Evolutionary conservation across 805 yeast genomes (phyloP), one percentile per base, ranked within the genome.

Genomic region (Dipodascus geniculatus): DNA sequence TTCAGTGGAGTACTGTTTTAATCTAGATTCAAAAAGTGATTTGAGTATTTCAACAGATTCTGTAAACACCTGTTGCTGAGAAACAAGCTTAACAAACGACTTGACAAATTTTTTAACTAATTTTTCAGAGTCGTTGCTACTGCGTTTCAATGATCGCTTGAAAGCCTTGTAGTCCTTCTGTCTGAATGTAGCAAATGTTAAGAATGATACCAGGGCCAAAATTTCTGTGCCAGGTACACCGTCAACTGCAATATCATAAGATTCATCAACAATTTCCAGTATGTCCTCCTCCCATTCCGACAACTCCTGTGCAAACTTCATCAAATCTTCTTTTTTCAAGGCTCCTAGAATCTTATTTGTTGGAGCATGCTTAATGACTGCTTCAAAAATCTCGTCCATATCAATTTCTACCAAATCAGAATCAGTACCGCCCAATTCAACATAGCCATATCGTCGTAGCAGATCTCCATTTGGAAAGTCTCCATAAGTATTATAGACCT

Each of bases 391-490:
- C 2, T 65, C 62, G 0, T 63, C 58, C 23, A 83, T 58, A 1
- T 81, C 73, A 2, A 91, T 61, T 66, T 91, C 98, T 4, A 83
- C 96, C 61, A 86, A 84, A 65, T 91, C 98, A 64, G 73, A 79
- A 49, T 77, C 78, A 1, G 93, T 84, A 0, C 87, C 87, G 20
- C 73, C 74, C 57, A 70, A 66, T 68, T 90, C 96, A 23, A 88
- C 93, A 62, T 87, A 91, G 0, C 99, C 99, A 61, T 91, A 91
- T 54, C 96, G 77, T 62, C 99, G 77, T 53, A 93, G 71, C 31
- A 93, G 75, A 62, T 93, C 98, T n/a, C 91, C 73, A 65, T 90
- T 91, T 38, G 97, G 93, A 58, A 86, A 82, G 48, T 89, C 93
- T 0, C 96, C 95, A 65, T 93, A 91, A 0, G 88, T 84, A 68